phyloP scores from a whole-genome alignment of 2,329 filamentous ascomycete species.

The Aspergillus brasiliensis region DNA sequence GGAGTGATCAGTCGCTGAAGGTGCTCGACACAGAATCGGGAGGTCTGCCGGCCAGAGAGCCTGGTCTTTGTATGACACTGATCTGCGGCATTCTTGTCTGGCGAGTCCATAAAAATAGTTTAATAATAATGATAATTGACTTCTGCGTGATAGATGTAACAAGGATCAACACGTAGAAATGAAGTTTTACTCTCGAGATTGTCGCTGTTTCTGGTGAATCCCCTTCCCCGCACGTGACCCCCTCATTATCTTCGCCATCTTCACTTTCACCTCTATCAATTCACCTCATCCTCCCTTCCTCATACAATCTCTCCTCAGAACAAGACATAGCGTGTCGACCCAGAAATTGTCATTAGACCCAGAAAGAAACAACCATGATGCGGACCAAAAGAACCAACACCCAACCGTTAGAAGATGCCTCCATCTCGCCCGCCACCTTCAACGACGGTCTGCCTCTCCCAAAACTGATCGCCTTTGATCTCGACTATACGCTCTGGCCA shows the following conservation, averaged over 20 bases:
- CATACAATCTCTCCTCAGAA: neutral
- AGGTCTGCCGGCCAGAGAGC: too few species aligned
- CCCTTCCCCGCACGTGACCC: neutral
- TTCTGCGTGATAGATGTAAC: too few species aligned
- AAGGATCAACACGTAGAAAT: too few species aligned
- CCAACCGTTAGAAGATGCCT: conserved; percentile 36
- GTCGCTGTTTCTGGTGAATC: neutral
- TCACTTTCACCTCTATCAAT: neutral
- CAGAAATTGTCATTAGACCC: neutral
- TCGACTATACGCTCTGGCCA: conserved; percentile 98
- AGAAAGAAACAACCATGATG: conserved; percentile 28
- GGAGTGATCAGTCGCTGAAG: too few species aligned
- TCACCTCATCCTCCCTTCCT: neutral
- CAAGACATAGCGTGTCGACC: neutral
- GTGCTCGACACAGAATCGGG: too few species aligned
- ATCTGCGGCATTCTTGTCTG: too few species aligned
- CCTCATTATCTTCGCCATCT: neutral
- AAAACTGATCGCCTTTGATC: conserved; percentile 84
- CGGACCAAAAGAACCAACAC: conserved; percentile 39
- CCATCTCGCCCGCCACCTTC: conserved; percentile 57
- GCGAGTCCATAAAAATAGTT: too few species aligned
- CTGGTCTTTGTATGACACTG: too few species aligned
- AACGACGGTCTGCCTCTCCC: conserved; percentile 72
- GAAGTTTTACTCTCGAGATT: too few species aligned
- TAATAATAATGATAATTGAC: too few species aligned